Evolutionary conservation across 192 early-diverging fungal species (phyloP).

Genomic region (Paraglomus brasilianum): DNA sequence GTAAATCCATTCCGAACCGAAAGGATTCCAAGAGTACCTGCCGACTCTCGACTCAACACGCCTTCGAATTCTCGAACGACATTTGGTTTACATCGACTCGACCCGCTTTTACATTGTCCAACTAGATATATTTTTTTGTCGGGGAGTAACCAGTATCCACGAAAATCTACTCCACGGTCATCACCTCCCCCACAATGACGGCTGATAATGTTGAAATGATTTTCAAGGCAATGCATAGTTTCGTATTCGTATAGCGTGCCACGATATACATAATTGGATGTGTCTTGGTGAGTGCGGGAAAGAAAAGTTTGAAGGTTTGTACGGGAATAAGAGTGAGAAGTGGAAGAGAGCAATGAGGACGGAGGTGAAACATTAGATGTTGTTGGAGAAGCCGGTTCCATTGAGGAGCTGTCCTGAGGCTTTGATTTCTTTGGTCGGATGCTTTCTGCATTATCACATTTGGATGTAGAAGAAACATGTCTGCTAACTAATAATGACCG

Average conservation of each 20-base stretch:
- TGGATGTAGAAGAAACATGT: no score
- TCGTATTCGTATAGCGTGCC: slow-evolving; percentile 32
- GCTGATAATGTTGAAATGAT: slow-evolving; percentile 11
- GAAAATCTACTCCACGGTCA: slow-evolving; percentile 30
- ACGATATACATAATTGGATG: neutral
- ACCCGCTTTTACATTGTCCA: slow-evolving; percentile 25
- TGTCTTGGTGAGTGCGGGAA: neutral
- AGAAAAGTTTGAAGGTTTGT: slow-evolving; percentile 30
- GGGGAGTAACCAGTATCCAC: slow-evolving; percentile 13
- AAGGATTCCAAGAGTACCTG: slow-evolving; percentile 3
- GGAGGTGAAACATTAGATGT: no score
- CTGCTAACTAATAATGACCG: no score
- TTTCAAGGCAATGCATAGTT: slow-evolving; percentile 18
- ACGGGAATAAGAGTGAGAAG: no score
- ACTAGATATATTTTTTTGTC: slow-evolving; percentile 11
- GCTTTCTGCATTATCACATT: no score
- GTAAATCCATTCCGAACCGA: slow-evolving; percentile 13
- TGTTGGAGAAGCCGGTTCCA: no score
- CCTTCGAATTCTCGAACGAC: slow-evolving; percentile 25
- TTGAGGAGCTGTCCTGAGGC: no score
- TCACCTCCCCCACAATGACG: neutral
- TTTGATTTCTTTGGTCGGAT: no score
- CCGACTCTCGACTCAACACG: neutral
- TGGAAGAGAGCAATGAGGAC: no score
- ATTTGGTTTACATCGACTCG: neutral